Percentiles rank a stretch among this genome's conserved stretches.
Evolutionary conservation across 1,284 basidiomycete species (phyloP).

Genomic region (Gastroboletus turbinatus): DNA sequence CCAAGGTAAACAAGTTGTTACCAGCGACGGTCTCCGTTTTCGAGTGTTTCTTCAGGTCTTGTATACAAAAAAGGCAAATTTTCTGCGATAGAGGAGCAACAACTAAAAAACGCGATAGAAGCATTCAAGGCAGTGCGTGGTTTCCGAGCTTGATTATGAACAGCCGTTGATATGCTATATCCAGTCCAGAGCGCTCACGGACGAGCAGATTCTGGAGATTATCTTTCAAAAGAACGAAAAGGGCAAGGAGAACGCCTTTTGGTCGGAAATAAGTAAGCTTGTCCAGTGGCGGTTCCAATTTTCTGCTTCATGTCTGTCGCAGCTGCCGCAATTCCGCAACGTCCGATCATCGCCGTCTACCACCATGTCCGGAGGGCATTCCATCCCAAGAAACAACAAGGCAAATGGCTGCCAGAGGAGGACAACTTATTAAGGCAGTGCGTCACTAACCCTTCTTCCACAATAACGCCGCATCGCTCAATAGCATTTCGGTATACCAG

Average conservation of each 20-base stretch:
- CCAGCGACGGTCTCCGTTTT: conserved; percentile 4
- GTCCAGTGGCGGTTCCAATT: neutral
- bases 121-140: conserved; percentile 56
- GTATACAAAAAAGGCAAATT: conserved; percentile 85
- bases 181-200: conserved; percentile 48
- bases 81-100: conserved; percentile 69
- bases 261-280: conserved; percentile 72
- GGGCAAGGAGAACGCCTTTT: conserved; percentile 62
- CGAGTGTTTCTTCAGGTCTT: conserved; percentile 49
- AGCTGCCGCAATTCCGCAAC: conserved; percentile 69
- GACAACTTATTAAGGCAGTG: conserved; percentile 66
- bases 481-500: conserved; percentile 35
- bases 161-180: conserved; percentile 10
- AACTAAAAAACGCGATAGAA: conserved; percentile 62
- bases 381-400: conserved; percentile 67
- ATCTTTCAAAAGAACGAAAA: conserved; percentile 67
- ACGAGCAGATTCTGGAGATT: conserved; percentile 56
- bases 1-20: conserved; percentile 48
- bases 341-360: conserved; percentile 79
- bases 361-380: conserved; percentile 70
- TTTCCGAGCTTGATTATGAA: neutral
- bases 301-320: conserved; percentile 9
- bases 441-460: conserved; percentile 22
- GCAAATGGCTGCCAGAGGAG: conserved; percentile 69
- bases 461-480: neutral